Evolutionary conservation across 306 rosid species (phyloP).

Genomic region (Dicorynia guianensis): DNA sequence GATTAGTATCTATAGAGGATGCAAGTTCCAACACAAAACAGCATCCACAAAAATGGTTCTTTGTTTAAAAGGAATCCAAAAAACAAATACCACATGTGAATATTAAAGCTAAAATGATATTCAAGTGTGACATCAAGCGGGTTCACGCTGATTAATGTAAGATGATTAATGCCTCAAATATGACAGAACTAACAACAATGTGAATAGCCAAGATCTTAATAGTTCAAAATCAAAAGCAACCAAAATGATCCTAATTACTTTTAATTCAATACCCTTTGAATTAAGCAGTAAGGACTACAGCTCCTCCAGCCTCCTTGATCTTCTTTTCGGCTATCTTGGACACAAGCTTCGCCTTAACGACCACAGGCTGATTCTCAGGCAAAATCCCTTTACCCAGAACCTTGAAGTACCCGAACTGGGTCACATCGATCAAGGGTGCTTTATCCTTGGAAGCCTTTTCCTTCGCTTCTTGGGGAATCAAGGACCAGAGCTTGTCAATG

Average conservation of each 20-base stretch:
- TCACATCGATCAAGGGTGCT: conserved; percentile 67
- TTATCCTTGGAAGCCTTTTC: conserved; percentile 63
- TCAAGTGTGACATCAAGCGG: conserved; percentile 6
- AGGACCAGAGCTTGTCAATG: conserved; percentile 80
- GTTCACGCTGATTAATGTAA: conserved; percentile 7
- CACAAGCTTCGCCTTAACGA: conserved; percentile 73
- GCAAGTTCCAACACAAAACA: no score
- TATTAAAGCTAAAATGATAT: conserved; percentile 19
- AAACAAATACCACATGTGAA: not conserved
- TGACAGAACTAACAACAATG: not conserved
- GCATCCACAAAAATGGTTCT: not conserved
- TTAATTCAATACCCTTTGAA: conserved; percentile 24
- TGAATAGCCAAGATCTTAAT: not conserved
- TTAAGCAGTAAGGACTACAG: conserved; percentile 77
- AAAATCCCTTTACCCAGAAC: conserved; percentile 77
- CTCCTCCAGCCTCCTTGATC: conserved; percentile 82
- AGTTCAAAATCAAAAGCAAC: not conserved
- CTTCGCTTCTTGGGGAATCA: conserved; percentile 67
- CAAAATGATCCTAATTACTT: not conserved
- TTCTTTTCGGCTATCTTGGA: conserved; percentile 84
- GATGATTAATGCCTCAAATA: not conserved
- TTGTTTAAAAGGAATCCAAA: not conserved
- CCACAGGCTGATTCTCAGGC: conserved; percentile 68
- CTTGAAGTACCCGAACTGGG: conserved; percentile 74
- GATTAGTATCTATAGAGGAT: no score